Conservation (phyloP, 2,329 filamentous ascomycete species). For the Fusarium incarnatum region DNA sequence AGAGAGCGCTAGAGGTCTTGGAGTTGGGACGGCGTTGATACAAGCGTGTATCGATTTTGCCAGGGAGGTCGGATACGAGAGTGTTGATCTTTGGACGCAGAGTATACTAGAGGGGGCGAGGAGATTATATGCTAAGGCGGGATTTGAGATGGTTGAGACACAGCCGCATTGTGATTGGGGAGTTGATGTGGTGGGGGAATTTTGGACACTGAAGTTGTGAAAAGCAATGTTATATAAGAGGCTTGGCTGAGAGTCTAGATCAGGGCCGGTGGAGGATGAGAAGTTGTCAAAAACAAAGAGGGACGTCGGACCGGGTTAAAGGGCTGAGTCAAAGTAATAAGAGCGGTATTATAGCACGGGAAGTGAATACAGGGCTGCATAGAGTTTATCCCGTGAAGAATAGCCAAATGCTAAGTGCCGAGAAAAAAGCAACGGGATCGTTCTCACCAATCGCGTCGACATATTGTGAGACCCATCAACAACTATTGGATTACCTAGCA, state of each 20-base stretch:
- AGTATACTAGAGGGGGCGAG: background rate
- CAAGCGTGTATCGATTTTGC: conserved; percentile 15
- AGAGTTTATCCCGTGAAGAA: no score
- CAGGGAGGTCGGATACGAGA: background rate
- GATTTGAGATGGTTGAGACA: background rate
- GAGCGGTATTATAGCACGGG: background rate
- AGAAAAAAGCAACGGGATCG: background rate
- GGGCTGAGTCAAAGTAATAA: rapidly evolving
- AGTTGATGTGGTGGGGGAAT: background rate
- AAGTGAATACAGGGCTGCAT: background rate
- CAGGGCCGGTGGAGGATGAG: no score
- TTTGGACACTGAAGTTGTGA: background rate
- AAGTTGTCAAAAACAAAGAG: background rate
- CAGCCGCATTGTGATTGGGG: background rate
- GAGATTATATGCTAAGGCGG: background rate
- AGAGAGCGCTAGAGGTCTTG: conserved; percentile 4
- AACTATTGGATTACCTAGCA: background rate
- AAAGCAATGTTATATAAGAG: background rate
- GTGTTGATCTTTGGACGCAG: conserved; percentile 1
- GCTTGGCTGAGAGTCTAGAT: no score
- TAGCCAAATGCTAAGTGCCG: background rate
- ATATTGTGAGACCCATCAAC: no score
- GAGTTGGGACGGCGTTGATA: background rate
- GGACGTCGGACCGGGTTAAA: background rate
- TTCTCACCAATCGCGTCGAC: background rate